Percentiles rank a stretch among this genome's conserved stretches.
Evolutionary conservation across 2,329 filamentous ascomycete species (phyloP).

Genomic region (Aspergillus awamori): DNA sequence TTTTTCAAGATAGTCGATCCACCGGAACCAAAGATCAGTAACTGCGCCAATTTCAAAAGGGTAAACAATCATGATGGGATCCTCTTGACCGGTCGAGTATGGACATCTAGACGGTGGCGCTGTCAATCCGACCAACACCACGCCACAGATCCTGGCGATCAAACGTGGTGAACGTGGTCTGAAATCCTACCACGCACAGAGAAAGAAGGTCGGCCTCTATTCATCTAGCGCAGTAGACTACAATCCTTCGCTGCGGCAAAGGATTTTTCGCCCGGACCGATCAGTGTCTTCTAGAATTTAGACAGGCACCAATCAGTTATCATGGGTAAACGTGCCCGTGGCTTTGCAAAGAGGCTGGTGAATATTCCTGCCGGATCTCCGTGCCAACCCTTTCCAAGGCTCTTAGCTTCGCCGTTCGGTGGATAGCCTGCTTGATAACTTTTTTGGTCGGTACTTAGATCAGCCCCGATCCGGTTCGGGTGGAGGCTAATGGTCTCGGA

Average conservation of each 20-base stretch:
- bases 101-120: not conserved
- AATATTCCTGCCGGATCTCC: not conserved
- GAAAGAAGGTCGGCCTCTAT: too few species aligned
- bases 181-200: not conserved
- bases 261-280: not conserved
- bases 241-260: not conserved
- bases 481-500: not conserved
- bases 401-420: not conserved
- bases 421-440: not conserved
- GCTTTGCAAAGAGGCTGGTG: not conserved
- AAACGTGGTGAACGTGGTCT: conserved; percentile 10
- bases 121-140: not conserved
- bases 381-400: not conserved
- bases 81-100: not conserved
- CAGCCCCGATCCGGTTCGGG: not conserved
- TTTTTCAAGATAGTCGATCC: not conserved
- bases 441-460: not conserved
- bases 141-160: conserved; percentile 11
- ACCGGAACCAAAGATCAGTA: not conserved
- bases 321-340: not conserved
- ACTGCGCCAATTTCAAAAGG: not conserved
- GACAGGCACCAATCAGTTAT: not conserved
- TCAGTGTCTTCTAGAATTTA: not conserved
- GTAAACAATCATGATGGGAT: not conserved
- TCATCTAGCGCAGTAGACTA: not conserved